A percentile compares a stretch with the other conserved stretches of the same genome.
Conservation (phyloP, 805 yeast species). For the Candida coleopterorum region DNA sequence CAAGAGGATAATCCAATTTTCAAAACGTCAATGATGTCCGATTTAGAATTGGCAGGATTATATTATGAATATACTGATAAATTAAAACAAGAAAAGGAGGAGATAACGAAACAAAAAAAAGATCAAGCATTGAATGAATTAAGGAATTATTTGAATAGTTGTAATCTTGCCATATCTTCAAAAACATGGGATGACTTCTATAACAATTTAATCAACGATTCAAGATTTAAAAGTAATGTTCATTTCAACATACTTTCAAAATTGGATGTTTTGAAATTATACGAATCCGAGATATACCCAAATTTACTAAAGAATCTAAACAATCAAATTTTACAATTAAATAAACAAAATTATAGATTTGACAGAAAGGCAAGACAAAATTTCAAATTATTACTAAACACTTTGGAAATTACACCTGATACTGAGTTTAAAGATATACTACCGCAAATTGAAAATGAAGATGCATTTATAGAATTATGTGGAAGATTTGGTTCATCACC, state of each 20-base stretch:
- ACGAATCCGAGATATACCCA: slow-evolving; percentile 35
- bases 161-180: slow-evolving; percentile 20
- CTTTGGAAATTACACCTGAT: slow-evolving; percentile 43
- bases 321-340: slow-evolving; percentile 17
- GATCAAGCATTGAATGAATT: slow-evolving; percentile 51
- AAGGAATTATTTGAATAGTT: slow-evolving; percentile 43
- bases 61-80: slow-evolving; percentile 47
- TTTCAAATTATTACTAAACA: slow-evolving; percentile 46
- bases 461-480: slow-evolving; percentile 53
- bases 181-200: slow-evolving; percentile 37
- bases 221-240: slow-evolving; percentile 54
- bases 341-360: slow-evolving; percentile 41
- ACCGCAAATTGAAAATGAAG: slow-evolving; percentile 47
- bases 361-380: slow-evolving; percentile 67
- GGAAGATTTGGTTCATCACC: slow-evolving; percentile 80
- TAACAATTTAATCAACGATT: slow-evolving; percentile 35
- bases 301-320: slow-evolving; percentile 16
- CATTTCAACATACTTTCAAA: slow-evolving; percentile 49
- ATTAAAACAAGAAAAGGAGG: slow-evolving; percentile 29
- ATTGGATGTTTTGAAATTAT: slow-evolving; percentile 56
- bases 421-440: slow-evolving; percentile 57
- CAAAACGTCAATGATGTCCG: slow-evolving; percentile 55
- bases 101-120: slow-evolving; percentile 22
- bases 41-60: slow-evolving; percentile 49
- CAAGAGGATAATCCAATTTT: slow-evolving; percentile 63